phyloP scores from a whole-genome alignment of 106 monocot genomes.

The Platanthera zijinensis region DNA sequence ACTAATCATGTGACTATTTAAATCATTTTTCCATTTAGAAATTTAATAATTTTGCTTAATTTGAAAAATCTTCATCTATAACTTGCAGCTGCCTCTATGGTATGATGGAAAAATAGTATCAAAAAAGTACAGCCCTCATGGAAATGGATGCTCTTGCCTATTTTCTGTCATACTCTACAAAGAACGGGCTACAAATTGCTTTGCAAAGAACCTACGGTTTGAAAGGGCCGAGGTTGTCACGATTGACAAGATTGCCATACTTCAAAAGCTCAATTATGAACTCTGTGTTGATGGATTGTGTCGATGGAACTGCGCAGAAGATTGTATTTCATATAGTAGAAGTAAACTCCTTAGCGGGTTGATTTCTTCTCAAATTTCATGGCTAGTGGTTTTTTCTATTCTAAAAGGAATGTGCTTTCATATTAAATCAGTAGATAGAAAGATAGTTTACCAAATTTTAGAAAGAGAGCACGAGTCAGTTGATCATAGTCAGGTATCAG shows the following conservation, averaged over 20 bases:
- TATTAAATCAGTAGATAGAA: slow-evolving; percentile 35
- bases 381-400: slow-evolving; percentile 43
- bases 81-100: slow-evolving; percentile 37
- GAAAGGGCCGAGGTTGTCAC: slow-evolving; percentile 28
- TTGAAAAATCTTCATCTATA: not conserved
- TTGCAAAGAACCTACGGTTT: not conserved
- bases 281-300: slow-evolving; percentile 21
- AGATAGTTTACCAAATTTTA: slow-evolving; percentile 33
- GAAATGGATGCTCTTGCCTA: slow-evolving; percentile 33
- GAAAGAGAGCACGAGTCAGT: slow-evolving; percentile 8
- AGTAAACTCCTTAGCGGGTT: slow-evolving; percentile 29
- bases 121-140: slow-evolving; percentile 30
- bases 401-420: slow-evolving; percentile 31
- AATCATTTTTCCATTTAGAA: not conserved
- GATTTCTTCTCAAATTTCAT: slow-evolving; percentile 45
- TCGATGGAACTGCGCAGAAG: slow-evolving; percentile 26
- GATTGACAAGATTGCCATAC: slow-evolving; percentile 47
- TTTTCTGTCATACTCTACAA: slow-evolving; percentile 38
- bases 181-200: slow-evolving; percentile 4
- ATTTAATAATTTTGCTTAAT: not conserved
- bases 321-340: slow-evolving; percentile 22
- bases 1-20: not conserved
- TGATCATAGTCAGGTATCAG: slow-evolving; percentile 4
- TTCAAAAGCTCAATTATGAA: slow-evolving; percentile 41
- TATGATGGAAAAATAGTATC: slow-evolving; percentile 59